A percentile compares a stretch with the other conserved stretches of the same genome.
Evolutionary conservation across 331 rosid species (phyloP).

Genomic region (Rhamnella rubrinervis): DNA sequence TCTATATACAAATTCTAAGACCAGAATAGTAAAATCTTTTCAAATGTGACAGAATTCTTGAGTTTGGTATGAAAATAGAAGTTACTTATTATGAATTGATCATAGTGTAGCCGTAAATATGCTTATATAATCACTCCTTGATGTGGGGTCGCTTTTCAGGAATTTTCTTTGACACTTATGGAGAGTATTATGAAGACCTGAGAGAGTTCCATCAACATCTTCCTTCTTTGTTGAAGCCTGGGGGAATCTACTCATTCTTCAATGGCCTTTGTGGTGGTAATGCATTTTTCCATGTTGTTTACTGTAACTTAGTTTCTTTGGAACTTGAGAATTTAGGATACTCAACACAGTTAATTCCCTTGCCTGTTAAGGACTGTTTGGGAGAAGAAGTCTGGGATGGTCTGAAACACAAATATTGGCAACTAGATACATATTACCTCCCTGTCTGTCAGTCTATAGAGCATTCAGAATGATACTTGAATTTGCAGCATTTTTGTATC

Average conservation of each 20-base stretch:
- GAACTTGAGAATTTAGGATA: conserved; percentile 88
- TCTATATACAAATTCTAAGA: too few species aligned
- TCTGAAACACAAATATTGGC: conserved; percentile 95
- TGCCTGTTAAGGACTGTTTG: conserved; percentile 91
- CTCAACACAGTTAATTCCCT: conserved; percentile 78
- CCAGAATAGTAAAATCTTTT: too few species aligned
- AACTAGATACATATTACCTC: conserved; percentile 87
- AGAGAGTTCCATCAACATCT: conserved; percentile 91
- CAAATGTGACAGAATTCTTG: too few species aligned
- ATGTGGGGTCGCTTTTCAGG: conserved; percentile 36
- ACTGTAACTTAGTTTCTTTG: conserved; percentile 80
- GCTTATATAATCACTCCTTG: background rate
- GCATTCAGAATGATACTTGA: conserved; percentile 45
- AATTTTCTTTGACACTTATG: conserved; percentile 91
- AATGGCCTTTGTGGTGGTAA: conserved; percentile 94
- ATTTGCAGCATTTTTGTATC: background rate
- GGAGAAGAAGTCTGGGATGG: conserved; percentile 87
- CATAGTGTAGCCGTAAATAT: too few species aligned
- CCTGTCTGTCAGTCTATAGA: conserved; percentile 76
- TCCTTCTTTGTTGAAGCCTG: conserved; percentile 68
- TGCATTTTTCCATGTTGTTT: conserved; percentile 91
- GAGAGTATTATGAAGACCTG: conserved; percentile 86
- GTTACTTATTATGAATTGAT: too few species aligned
- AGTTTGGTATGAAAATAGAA: too few species aligned
- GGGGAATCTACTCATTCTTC: conserved; percentile 83